A percentile compares a stretch with the other conserved stretches of the same genome.
Conservation (phyloP, 257 asterid genomes). For the Catharanthus roseus region DNA sequence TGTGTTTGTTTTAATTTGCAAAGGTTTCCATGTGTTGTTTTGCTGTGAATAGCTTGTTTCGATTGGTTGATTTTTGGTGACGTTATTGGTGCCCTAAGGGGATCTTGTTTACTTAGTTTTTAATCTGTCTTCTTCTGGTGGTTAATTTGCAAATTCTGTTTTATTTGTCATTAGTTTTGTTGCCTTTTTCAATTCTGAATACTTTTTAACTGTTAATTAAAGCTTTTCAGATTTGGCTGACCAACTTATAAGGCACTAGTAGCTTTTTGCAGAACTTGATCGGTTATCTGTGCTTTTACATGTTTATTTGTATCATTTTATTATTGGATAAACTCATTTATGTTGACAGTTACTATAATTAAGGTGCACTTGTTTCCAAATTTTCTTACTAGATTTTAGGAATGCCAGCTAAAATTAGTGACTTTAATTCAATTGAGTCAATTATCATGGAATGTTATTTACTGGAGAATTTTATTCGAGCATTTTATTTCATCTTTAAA, state of each 20-base stretch:
- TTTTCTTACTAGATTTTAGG: neutral
- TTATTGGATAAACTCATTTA: no score
- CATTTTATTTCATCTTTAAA: neutral
- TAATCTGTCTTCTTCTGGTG: neutral
- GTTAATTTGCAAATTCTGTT: neutral
- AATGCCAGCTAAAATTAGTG: neutral
- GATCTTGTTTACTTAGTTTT: neutral
- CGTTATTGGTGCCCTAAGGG: neutral
- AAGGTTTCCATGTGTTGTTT: neutral
- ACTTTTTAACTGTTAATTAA: neutral
- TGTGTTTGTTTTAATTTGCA: neutral
- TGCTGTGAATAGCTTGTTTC: no score
- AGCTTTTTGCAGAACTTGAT: neutral
- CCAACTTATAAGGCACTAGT: neutral
- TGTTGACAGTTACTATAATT: neutral
- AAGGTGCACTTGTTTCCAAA: neutral
- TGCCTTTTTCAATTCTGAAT: neutral
- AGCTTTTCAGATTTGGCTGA: neutral
- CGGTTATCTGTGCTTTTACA: neutral
- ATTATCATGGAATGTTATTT: neutral
- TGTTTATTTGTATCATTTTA: neutral
- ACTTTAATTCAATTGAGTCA: neutral
- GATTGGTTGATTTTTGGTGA: neutral
- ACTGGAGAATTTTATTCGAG: neutral
- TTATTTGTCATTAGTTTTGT: neutral